Evolutionary conservation across 2,329 filamentous ascomycete species (phyloP), one percentile per base, ranked within the genome.

Genomic region (Venturia asperata): DNA sequence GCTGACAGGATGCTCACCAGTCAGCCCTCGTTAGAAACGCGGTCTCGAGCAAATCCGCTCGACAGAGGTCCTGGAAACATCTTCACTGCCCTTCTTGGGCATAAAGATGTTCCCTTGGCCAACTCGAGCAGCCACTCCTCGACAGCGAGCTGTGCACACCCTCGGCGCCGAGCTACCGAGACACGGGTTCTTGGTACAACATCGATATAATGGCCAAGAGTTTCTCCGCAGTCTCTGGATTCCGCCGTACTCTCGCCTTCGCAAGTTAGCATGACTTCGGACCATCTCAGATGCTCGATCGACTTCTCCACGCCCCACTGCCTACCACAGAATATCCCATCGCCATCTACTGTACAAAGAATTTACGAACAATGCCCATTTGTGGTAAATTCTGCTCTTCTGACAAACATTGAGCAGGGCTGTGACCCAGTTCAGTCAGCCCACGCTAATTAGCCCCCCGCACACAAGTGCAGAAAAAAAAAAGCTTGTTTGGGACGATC

Each of bases 401-500:
- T 56, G 49, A 56, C 49, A 56, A 56, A 56, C 1, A 1, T 34
- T 1, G 13, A 37, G 19, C 45, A n/a, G 45, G 45, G 45, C 2
- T 47, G 17, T 9, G 45, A 41, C 6, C 27, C 49, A 27, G 24
- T 27, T 37, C 52, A 58, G 52, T 58, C 52, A 58, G 52, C 49
- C 49, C 24, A 34, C 24, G 49, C 52, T 58, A 58, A 5, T n/a
- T 11, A 52, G 27, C n/a, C 52, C 9, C 30, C 52, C 52, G 30
- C 52, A 58, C 9, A 58, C 9, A 27, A n/a, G 30, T 37, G 52
- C 52, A 58, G 52, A 15, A 24, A 11, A 37, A 13, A 58, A 58
- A 34, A 58, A 37, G 52, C 52, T 58, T 58, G 52, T 58, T 15
- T 58, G n/a, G 27, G 52, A 5, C 17, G 27, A 58, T 37, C 52